Conservation (phyloP, 164 flowering plant species). For the Vitis riparia region DNA sequence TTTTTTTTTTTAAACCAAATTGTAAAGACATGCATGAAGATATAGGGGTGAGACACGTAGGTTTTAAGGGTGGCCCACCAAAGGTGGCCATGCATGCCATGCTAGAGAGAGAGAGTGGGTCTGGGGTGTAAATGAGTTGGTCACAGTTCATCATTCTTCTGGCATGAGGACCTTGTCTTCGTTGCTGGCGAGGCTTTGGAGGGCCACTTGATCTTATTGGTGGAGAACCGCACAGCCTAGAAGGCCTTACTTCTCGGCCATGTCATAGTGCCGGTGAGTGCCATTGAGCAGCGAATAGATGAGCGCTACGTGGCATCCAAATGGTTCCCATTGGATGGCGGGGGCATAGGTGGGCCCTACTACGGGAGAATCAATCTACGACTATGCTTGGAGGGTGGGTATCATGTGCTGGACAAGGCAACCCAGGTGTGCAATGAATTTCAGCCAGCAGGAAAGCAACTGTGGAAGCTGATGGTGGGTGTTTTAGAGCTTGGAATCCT, state of each 20-base stretch:
- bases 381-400: conserved; percentile 91
- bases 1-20: too few species aligned
- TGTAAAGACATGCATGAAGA: too few species aligned
- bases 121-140: background rate
- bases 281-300: conserved; percentile 78
- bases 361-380: conserved; percentile 64
- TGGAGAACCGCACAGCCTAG: conserved; percentile 71
- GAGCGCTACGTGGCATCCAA: conserved; percentile 71
- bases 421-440: conserved; percentile 93
- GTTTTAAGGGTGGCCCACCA: too few species aligned
- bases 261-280: conserved; percentile 42
- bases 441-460: conserved; percentile 87
- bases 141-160: conserved; percentile 55
- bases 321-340: conserved; percentile 61
- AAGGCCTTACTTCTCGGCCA: conserved; percentile 71
- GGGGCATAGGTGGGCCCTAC: conserved; percentile 28
- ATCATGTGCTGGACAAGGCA: conserved; percentile 96
- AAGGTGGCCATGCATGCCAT: too few species aligned
- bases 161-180: conserved; percentile 83
- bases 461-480: conserved; percentile 89
- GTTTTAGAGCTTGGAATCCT: conserved; percentile 91
- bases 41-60: too few species aligned
- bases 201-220: conserved; percentile 59
- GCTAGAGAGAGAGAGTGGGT: too few species aligned
- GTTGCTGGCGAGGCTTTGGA: conserved; percentile 89